Base-by-base conservation (phyloP, 768 basidiomycete genomes). In the Tephrocybe sp. region DNA sequence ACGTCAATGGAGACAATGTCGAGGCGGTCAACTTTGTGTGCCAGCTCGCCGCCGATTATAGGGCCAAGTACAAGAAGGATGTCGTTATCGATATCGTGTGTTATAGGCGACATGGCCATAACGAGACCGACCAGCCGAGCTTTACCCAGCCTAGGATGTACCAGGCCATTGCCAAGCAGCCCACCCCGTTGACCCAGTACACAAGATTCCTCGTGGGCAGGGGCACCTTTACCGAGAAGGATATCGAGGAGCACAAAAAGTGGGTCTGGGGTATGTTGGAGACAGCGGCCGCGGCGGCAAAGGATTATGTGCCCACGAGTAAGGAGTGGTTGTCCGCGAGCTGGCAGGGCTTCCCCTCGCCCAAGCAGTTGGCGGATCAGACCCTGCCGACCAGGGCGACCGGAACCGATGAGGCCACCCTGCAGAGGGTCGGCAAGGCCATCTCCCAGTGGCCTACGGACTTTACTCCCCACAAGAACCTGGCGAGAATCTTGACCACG, bases 241-340 rank as follows among this genome's bases (percentile, higher is more conserved):
- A 98, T 62, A 92, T 98, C 44, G 94, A 96, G 65, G 95, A 98
- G 64, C 97, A 98, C 77, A 93, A 92, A 78, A 90, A 88, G 60
- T 99, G 97, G 97, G 97, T 99, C 3, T 97, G 93, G 94, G 92
- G 93, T 27, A 96, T 95, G 91, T 77, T 99, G 49, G 97, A 99
- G 71, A 95, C 87, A 69, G 93, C 97, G 7, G 84, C 89, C n/a
- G 84, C 80, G n/a, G 92, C 82, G 8, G 79, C 91, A 11, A 97
- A 98, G 74, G 92, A 98, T 65, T 99, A 99, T 68, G 85, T 94
- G 32, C 93, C 97, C 11, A 89, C 92, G 3, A 82, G 84, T 61
- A 92, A 93, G 64, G 97, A 99, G 64, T 98, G 97, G 97, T 84
- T 98, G 30, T 98, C 97, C 2, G 89, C 93, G 7, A 88, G 92